Evolutionary conservation across 495 filamentous ascomycete species (phyloP).

Genomic region (Xylona heveae): DNA sequence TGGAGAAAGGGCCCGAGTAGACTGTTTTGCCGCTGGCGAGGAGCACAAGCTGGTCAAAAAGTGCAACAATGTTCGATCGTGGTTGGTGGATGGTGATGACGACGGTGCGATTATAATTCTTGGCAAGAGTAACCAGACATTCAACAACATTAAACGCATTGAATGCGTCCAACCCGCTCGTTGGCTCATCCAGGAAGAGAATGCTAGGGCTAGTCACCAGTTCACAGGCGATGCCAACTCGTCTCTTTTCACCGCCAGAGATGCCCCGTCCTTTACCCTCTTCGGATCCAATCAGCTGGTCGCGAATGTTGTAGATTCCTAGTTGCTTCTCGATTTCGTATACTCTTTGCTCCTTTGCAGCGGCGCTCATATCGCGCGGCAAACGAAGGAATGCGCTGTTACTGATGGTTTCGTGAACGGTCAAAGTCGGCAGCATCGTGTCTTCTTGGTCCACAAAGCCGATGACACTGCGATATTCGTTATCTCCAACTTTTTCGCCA

Average conservation of each 20-base stretch:
- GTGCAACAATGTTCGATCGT: constrained; percentile 98
- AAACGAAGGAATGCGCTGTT: constrained; percentile 81
- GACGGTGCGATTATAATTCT: constrained; percentile 87
- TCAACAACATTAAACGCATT: constrained; percentile 97
- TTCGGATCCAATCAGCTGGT: constrained; percentile 93
- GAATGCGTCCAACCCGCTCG: constrained; percentile 83
- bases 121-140: constrained; percentile 83
- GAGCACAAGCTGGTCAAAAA: constrained; percentile 85
- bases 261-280: constrained; percentile 88
- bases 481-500: constrained; percentile 68
- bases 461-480: constrained; percentile 74
- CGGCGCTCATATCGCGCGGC: constrained; percentile 69
- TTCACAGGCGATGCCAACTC: constrained; percentile 94
- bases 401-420: constrained; percentile 93
- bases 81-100: constrained; percentile 98
- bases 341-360: constrained; percentile 72
- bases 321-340: constrained; percentile 88
- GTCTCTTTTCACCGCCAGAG: constrained; percentile 87
- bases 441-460: constrained; percentile 98
- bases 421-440: constrained; percentile 90
- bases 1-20: constrained; percentile 76
- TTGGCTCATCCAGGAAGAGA: constrained; percentile 91
- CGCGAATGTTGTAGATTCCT: constrained; percentile 75
- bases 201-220: constrained; percentile 95
- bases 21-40: constrained; percentile 78